Percentiles rank a stretch among this genome's conserved stretches.
These are phyloP conservation scores for Boletellus ananas DNA, from an alignment of 768 basidiomycete species.

Conservation along the genomic window DNA sequence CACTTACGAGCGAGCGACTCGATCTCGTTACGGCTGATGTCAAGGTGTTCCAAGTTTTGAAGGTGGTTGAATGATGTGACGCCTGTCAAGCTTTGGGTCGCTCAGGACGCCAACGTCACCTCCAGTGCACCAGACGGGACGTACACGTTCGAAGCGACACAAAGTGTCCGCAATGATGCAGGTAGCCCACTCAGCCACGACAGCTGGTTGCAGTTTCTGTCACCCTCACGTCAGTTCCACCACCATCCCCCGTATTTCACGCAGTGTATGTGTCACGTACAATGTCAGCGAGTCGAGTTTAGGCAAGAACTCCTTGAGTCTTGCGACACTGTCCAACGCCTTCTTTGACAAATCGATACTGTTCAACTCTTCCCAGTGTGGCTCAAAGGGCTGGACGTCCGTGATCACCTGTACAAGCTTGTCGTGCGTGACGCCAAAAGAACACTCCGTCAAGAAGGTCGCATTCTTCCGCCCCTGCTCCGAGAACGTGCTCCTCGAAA, in stretches of 20 bases:
- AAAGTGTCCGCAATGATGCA: constrained; percentile 66
- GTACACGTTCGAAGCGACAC: constrained; percentile 72
- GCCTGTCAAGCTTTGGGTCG: constrained; percentile 61
- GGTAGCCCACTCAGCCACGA: constrained; percentile 82
- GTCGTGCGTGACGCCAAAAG: constrained; percentile 93
- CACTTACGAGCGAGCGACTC: constrained; percentile 83
- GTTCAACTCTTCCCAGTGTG: constrained; percentile 83
- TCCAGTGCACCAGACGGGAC: constrained; percentile 9
- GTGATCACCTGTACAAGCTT: constrained; percentile 88
- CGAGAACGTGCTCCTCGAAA: constrained; percentile 38
- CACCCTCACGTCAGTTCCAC: constrained; percentile 15
- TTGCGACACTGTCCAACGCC: constrained; percentile 59
- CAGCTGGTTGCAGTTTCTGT: constrained; percentile 69
- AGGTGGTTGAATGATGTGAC: constrained; percentile 89
- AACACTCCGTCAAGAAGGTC: constrained; percentile 92
- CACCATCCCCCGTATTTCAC: neutral
- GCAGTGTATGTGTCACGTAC: constrained; percentile 45
- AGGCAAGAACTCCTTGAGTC: constrained; percentile 88
- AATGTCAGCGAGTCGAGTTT: constrained; percentile 68
- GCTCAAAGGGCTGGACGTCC: constrained; percentile 91
- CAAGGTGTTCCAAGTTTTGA: constrained; percentile 79
- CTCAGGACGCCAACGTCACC: constrained; percentile 14
- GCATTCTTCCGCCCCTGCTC: constrained; percentile 40
- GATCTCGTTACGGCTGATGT: constrained; percentile 87
- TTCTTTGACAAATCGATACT: constrained; percentile 67